Evolutionary conservation across 768 basidiomycete species (phyloP).

Genomic region (Collybia sp.): DNA sequence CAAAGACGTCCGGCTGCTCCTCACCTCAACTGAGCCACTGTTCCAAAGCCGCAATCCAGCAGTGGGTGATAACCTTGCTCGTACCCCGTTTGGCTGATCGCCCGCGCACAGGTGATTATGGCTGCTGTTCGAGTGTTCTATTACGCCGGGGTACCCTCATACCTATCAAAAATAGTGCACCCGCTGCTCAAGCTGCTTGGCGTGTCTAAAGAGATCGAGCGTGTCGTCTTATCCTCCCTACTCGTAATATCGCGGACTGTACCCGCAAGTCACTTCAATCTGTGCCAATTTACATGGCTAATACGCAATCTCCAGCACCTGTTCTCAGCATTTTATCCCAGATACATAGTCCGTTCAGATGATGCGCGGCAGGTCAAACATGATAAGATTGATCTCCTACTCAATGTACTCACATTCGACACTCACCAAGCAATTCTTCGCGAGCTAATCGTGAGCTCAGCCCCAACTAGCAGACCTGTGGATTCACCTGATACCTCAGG

Average conservation of each 20-base stretch:
- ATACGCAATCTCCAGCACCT: slow-evolving; percentile 40
- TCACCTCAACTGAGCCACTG: slow-evolving; percentile 69
- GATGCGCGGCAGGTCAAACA: slow-evolving; percentile 66
- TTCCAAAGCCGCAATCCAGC: slow-evolving; percentile 87
- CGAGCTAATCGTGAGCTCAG: slow-evolving; percentile 73
- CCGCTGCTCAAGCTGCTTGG: slow-evolving; percentile 76
- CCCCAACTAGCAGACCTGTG: not conserved
- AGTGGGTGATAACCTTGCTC: slow-evolving; percentile 36
- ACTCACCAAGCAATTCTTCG: slow-evolving; percentile 69
- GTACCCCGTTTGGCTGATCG: not conserved
- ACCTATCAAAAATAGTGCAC: slow-evolving; percentile 50
- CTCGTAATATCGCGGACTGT: slow-evolving; percentile 55
- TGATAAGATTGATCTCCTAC: slow-evolving; percentile 71
- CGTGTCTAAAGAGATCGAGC: slow-evolving; percentile 65
- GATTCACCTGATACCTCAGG: slow-evolving; percentile 35
- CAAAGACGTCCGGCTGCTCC: slow-evolving; percentile 68
- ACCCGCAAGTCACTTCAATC: slow-evolving; percentile 47
- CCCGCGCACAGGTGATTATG: slow-evolving; percentile 60
- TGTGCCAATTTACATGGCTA: not conserved
- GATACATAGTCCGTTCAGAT: slow-evolving; percentile 65
- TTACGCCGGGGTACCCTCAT: slow-evolving; percentile 61
- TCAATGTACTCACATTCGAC: slow-evolving; percentile 58
- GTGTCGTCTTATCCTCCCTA: slow-evolving; percentile 71
- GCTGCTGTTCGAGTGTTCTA: slow-evolving; percentile 72
- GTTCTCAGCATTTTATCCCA: slow-evolving; percentile 55